These are phyloP conservation scores for Trichoderma hamatum DNA, from an alignment of 2,329 filamentous ascomycete species.

Conservation along the genomic window DNA sequence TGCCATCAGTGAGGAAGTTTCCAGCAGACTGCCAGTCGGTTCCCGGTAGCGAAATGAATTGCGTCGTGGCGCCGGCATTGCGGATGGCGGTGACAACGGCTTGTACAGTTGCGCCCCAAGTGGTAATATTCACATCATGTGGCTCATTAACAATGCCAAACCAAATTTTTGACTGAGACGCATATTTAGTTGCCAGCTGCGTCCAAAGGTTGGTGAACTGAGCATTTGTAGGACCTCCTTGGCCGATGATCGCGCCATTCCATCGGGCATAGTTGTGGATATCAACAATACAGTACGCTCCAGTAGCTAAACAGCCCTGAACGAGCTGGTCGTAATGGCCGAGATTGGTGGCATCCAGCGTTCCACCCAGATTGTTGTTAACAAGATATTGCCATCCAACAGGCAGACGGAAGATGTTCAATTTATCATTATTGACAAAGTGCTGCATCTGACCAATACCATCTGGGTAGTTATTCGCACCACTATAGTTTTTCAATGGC, in stretches of 20 bases:
- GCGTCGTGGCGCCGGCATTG: slow-evolving; percentile 54
- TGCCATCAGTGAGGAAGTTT: slow-evolving; percentile 49
- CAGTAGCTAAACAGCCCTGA: slow-evolving; percentile 56
- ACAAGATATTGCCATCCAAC: slow-evolving; percentile 58
- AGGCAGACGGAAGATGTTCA: slow-evolving; percentile 58
- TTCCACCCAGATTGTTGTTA: slow-evolving; percentile 50
- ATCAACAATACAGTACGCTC: slow-evolving; percentile 59
- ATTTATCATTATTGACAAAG: slow-evolving; percentile 50
- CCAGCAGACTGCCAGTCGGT: slow-evolving; percentile 56
- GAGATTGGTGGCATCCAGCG: slow-evolving; percentile 51
- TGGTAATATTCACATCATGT: slow-evolving; percentile 56
- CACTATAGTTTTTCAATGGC: slow-evolving; percentile 34
- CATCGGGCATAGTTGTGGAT: slow-evolving; percentile 60
- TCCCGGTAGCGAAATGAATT: slow-evolving; percentile 64
- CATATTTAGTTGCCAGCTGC: slow-evolving; percentile 48
- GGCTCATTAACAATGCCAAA: slow-evolving; percentile 72
- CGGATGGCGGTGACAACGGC: slow-evolving; percentile 65
- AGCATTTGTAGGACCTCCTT: slow-evolving; percentile 63
- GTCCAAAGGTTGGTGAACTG: slow-evolving; percentile 61
- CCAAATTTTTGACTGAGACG: slow-evolving; percentile 56
- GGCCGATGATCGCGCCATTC: slow-evolving; percentile 64
- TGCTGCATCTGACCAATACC: slow-evolving; percentile 57
- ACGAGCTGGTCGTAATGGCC: slow-evolving; percentile 56
- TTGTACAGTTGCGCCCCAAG: slow-evolving; percentile 62
- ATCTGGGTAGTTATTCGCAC: slow-evolving; percentile 32